These are phyloP conservation scores for Termitomyces sp. DNA, from an alignment of 768 basidiomycete species.

Conservation along the genomic window DNA sequence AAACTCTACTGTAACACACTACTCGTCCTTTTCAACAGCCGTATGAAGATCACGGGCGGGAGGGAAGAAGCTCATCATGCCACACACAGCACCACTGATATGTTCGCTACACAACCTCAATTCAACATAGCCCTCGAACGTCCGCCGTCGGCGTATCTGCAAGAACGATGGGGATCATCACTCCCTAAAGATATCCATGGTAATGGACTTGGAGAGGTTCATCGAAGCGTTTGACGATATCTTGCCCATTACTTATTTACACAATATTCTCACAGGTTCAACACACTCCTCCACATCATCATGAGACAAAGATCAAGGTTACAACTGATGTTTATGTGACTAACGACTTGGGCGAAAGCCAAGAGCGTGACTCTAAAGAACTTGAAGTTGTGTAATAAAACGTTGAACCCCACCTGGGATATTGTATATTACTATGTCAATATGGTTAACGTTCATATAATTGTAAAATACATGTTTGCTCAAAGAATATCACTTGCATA, in stretches of 20 bases:
- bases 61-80: slow-evolving; percentile 13
- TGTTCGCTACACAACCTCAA: not conserved
- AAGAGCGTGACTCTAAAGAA: not conserved
- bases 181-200: not conserved
- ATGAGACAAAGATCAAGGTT: slow-evolving; percentile 3
- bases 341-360: not conserved
- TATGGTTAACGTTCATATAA: too few relatives aligned
- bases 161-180: slow-evolving; percentile 7
- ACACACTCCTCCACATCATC: too few relatives aligned
- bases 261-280: not conserved
- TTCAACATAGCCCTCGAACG: slow-evolving; percentile 6
- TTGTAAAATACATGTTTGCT: too few relatives aligned
- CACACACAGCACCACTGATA: slow-evolving; percentile 1
- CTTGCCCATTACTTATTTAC: too few relatives aligned
- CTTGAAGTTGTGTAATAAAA: not conserved
- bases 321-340: slow-evolving; percentile 8
- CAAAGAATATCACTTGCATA: too few relatives aligned
- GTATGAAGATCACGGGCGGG: slow-evolving; percentile 21
- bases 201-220: not conserved
- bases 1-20: slow-evolving; percentile 29
- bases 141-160: slow-evolving; percentile 12
- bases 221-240: not conserved
- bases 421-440: too few relatives aligned
- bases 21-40: slow-evolving; percentile 26
- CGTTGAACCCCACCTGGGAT: not conserved